These are phyloP conservation scores for Globisporangium barbulae DNA, from an alignment of 352 stramenopile species.

Conservation along the genomic window DNA sequence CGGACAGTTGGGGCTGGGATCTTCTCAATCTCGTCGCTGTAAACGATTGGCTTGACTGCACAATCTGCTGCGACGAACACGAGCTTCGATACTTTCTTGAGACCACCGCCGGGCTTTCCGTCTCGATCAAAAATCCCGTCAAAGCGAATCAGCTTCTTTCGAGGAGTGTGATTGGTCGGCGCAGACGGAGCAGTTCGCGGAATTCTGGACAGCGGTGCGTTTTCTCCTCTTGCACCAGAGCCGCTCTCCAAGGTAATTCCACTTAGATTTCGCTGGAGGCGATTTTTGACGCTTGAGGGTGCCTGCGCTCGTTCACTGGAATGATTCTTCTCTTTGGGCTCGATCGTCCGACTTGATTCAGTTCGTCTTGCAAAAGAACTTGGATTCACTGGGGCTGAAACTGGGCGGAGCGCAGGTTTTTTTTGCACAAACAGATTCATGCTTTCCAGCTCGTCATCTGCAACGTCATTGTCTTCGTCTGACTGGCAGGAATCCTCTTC, in stretches of 20 bases:
- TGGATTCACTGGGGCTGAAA: conserved; percentile 18
- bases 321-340: neutral
- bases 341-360: neutral
- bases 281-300: neutral
- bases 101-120: conserved; percentile 25
- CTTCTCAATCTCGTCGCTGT: conserved; percentile 46
- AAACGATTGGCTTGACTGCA: conserved; percentile 57
- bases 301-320: neutral
- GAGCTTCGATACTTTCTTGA: conserved; percentile 48
- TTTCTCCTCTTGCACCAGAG: neutral
- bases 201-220: neutral
- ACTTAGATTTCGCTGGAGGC: neutral
- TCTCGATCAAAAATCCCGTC: conserved; percentile 31
- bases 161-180: neutral
- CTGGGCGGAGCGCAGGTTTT: conserved; percentile 13
- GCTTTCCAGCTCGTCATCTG: neutral
- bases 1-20: conserved; percentile 26
- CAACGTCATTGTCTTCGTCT: conserved; percentile 12
- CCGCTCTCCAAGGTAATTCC: neutral
- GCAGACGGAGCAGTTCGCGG: conserved; percentile 33
- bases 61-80: conserved; percentile 61
- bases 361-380: neutral
- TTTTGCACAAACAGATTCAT: neutral
- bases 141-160: conserved; percentile 16
- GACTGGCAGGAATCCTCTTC: conserved; percentile 5